phyloP scores from a whole-genome alignment of 2,329 filamentous ascomycete species.

The Knufia petricola region DNA sequence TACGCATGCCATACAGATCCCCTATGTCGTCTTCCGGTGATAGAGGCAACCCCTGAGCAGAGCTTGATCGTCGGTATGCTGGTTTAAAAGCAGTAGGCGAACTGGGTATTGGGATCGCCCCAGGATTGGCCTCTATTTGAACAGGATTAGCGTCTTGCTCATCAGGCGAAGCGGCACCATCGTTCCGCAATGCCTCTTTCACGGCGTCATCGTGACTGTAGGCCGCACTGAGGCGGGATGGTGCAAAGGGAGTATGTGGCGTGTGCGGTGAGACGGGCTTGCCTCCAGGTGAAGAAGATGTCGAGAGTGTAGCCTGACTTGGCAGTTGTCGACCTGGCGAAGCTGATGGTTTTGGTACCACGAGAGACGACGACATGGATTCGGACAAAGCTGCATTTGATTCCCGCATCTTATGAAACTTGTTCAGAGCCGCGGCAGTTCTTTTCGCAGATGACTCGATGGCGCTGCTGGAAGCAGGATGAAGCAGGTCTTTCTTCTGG shows the following conservation, averaged over 20 bases:
- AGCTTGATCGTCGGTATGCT: constrained; percentile 36
- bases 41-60: constrained; percentile 30
- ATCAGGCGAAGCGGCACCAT: constrained; percentile 23
- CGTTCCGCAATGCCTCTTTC: constrained; percentile 14
- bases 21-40: constrained; percentile 32
- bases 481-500: constrained; percentile 74
- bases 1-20: constrained; percentile 38
- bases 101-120: constrained; percentile 41
- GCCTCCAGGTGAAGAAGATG: constrained; percentile 77
- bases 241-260: constrained; percentile 85
- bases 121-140: constrained; percentile 25
- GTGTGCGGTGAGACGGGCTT: constrained; percentile 86
- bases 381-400: constrained; percentile 83
- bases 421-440: constrained; percentile 69
- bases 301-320: constrained; percentile 62
- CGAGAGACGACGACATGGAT: constrained; percentile 81
- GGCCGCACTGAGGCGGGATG: constrained; percentile 81
- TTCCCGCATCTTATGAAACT: constrained; percentile 81
- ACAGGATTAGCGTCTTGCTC: constrained; percentile 23
- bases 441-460: constrained; percentile 62
- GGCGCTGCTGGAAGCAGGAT: constrained; percentile 46
- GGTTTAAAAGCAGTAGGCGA: constrained; percentile 35
- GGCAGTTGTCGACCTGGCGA: constrained; percentile 66
- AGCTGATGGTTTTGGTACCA: constrained; percentile 72
- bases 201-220: constrained; percentile 41